phyloP scores from a whole-genome alignment of 768 basidiomycete genomes.

The Lyophyllum shimeji region DNA sequence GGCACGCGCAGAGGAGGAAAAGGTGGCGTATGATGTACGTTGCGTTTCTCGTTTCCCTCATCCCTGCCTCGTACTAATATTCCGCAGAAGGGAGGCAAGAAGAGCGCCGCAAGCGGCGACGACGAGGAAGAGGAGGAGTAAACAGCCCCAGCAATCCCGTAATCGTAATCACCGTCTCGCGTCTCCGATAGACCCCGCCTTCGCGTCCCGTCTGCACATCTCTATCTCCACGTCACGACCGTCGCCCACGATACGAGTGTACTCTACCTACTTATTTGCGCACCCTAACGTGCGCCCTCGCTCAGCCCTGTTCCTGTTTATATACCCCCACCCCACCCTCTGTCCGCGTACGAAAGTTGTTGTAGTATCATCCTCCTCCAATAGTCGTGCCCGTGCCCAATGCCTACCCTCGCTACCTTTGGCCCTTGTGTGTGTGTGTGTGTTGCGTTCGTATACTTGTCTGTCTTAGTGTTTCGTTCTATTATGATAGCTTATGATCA shows the following conservation, averaged over 20 bases:
- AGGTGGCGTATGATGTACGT: slow-evolving; percentile 50
- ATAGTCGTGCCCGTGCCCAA: too few relatives aligned
- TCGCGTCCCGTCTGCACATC: neutral
- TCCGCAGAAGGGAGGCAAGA: slow-evolving; percentile 23
- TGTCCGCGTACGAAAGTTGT: neutral
- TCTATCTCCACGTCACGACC: too few relatives aligned
- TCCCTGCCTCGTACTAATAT: neutral
- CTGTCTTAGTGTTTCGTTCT: too few relatives aligned
- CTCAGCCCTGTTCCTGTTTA: neutral
- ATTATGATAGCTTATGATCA: too few relatives aligned
- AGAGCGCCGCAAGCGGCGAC: slow-evolving; percentile 27
- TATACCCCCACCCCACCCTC: neutral
- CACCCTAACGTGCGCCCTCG: neutral
- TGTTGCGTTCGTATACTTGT: too few relatives aligned
- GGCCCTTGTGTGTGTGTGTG: too few relatives aligned
- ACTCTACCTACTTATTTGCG: slow-evolving; percentile 5
- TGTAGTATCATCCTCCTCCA: neutral
- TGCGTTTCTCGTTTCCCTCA: neutral
- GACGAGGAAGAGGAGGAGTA: slow-evolving; percentile 33
- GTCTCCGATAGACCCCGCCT: neutral
- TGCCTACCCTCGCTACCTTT: too few relatives aligned
- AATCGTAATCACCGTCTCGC: too few relatives aligned
- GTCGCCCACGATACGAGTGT: too few relatives aligned
- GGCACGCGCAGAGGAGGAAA: slow-evolving; percentile 81
- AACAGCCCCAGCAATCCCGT: too few relatives aligned